These are phyloP conservation scores for Amylocystis lapponica DNA, from an alignment of 768 basidiomycete genomes.

Conservation along the genomic window DNA sequence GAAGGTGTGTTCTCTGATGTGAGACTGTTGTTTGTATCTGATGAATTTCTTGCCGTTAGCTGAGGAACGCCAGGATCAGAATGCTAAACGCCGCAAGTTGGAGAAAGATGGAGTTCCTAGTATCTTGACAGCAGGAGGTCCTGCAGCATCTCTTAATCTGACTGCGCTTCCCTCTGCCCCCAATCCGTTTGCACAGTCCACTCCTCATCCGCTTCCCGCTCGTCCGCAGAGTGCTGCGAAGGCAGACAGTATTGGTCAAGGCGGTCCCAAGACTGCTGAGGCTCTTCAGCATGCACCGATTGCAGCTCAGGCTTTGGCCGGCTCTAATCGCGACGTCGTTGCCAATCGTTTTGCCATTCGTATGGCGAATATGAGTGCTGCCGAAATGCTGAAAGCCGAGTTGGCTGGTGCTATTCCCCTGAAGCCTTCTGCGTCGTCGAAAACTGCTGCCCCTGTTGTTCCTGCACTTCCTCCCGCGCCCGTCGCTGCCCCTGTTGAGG, in stretches of 20 bases:
- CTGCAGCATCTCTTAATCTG: constrained; percentile 44
- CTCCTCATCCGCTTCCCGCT: constrained; percentile 21
- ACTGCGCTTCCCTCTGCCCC: constrained; percentile 41
- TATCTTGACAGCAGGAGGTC: constrained; percentile 27
- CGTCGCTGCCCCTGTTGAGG: constrained; percentile 1
- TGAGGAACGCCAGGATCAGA: constrained; percentile 91
- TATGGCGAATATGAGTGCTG: constrained; percentile 95
- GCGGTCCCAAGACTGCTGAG: constrained; percentile 53
- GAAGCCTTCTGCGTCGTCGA: constrained; percentile 25
- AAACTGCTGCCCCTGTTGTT: constrained; percentile 4
- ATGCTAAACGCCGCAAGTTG: constrained; percentile 81
- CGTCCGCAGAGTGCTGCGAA: constrained; percentile 60
- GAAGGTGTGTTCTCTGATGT: constrained; percentile 56
- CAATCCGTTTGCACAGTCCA: constrained; percentile 6
- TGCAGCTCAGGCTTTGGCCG: constrained; percentile 70
- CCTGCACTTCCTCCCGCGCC: neutral
- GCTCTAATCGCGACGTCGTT: constrained; percentile 87
- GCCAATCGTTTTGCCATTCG: constrained; percentile 86
- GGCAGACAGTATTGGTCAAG: constrained; percentile 74
- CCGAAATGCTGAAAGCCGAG: constrained; percentile 90
- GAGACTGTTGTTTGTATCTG: neutral
- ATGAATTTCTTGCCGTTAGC: constrained; percentile 40
- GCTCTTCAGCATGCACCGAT: constrained; percentile 51
- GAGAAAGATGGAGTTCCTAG: no score
- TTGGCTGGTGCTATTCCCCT: constrained; percentile 50